Base-by-base conservation (phyloP, 2,329 filamentous ascomycete species). In the Aspergillus versicolor region DNA sequence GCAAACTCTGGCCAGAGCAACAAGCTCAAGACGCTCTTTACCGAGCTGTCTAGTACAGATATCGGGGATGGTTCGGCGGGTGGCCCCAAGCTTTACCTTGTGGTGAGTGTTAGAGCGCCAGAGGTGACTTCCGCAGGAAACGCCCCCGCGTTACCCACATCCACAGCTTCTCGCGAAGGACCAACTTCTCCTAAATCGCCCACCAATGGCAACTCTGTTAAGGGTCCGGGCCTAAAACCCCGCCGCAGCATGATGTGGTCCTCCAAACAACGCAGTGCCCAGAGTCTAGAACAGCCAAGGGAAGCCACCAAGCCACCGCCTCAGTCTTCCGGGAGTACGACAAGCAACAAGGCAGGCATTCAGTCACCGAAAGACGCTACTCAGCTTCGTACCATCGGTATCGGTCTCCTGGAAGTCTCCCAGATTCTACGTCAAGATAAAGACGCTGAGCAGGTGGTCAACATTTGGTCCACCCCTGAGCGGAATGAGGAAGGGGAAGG, bases 21-120 rank as follows among this genome's bases (percentile, higher is more conserved):
- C 21, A 88, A 88, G 68, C 84, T 92, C 70, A 91, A 89, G 68
- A 95, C 92, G 0, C 81, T 99, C 2, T 97, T 97, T 65, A 88
- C 91, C 3, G 92, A 97, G 67, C 79, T 99, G 17, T 91, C 87
- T 40, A 84, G 90, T 1, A 83, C 87, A 48, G 92, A 97, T 66
- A 79, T 88, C 56, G 84, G 84, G n/a, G 82, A 86, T 64, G 81
- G 79, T 11, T 77, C 81, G n/a, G 77, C 69, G 15, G 82, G 84
- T 8, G 88, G 89, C 47, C 84, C 85, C 3, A 88, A 91, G 51
- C 76, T 97, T 19, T 97, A 90, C 70, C 81, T 99, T 1, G 87
- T 97, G 3, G 88, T 94, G 62, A 91, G 90, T 66, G 84, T 97
- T 7, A 82, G 91, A 48, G 83, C 86, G 3, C 80, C 81, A 48